Conservation (phyloP, 2,329 filamentous ascomycete species). For the Colletotrichum tropicale region DNA sequence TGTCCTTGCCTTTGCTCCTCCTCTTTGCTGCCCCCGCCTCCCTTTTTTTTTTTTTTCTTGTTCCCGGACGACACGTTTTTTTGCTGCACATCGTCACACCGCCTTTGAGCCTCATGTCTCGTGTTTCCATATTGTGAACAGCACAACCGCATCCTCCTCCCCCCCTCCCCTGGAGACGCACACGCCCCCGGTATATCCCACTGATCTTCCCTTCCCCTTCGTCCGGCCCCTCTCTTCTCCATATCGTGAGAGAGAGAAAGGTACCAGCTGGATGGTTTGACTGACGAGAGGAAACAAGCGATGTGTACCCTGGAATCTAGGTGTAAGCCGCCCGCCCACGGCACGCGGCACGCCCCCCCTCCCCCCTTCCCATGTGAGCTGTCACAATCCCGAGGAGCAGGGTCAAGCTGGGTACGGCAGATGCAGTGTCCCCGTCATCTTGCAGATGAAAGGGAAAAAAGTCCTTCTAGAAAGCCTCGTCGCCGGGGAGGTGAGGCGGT, state of each 20-base stretch:
- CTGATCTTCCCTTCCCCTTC: not conserved
- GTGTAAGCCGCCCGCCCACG: not conserved
- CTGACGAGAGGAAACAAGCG: slow-evolving; percentile 16
- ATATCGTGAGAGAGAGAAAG: not conserved
- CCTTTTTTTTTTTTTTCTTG: not conserved
- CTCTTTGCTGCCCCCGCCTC: not conserved
- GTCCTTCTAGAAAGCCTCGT: slow-evolving; percentile 6
- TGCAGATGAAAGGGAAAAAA: not conserved
- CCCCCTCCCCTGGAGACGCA: not conserved
- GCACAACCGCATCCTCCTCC: not conserved
- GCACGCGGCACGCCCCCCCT: not conserved
- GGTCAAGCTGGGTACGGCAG: not conserved
- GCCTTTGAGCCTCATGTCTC: not conserved
- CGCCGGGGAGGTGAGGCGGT: not conserved
- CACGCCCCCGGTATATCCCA: not conserved
- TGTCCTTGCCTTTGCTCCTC: not conserved
- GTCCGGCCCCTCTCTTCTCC: not conserved
- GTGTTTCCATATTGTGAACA: not conserved
- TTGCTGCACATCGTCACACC: not conserved
- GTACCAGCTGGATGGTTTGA: slow-evolving; percentile 7
- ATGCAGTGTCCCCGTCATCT: not conserved
- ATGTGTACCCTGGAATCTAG: slow-evolving; percentile 21
- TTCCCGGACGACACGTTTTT: not conserved
- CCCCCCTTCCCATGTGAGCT: not conserved
- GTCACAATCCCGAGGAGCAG: slow-evolving; percentile 15